Percentiles rank a stretch among this genome's conserved stretches.
phyloP scores from a whole-genome alignment of 805 yeast species.

The Candida anglica region DNA sequence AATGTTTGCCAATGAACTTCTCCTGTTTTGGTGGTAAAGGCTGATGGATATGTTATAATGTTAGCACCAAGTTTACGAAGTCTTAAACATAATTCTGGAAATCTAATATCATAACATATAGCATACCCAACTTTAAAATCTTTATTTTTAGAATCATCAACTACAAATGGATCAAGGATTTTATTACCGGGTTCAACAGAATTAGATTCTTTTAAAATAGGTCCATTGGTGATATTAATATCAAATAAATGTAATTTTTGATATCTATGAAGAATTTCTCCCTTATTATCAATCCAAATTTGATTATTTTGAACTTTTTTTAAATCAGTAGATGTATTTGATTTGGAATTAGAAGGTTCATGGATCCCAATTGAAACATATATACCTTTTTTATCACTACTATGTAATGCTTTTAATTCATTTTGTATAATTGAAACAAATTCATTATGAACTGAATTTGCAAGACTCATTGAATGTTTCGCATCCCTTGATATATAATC shows the following conservation, averaged over 20 bases:
- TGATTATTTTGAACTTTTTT: slow-evolving; percentile 62
- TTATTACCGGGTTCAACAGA: slow-evolving; percentile 76
- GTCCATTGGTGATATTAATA: slow-evolving; percentile 79
- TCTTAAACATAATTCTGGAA: slow-evolving; percentile 73
- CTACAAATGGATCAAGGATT: slow-evolving; percentile 54
- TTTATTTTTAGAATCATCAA: slow-evolving; percentile 16
- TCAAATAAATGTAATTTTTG: slow-evolving; percentile 89
- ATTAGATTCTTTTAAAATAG: slow-evolving; percentile 69
- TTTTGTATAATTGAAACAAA: slow-evolving; percentile 42
- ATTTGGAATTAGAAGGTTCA: slow-evolving; percentile 48
- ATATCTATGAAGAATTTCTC: slow-evolving; percentile 64
- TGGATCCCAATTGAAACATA: slow-evolving; percentile 86
- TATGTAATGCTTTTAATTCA: slow-evolving; percentile 37
- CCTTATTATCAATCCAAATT: slow-evolving; percentile 63
- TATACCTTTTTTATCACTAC: slow-evolving; percentile 20
- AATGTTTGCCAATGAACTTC: slow-evolving; percentile 83
- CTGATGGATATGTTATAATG: slow-evolving; percentile 79
- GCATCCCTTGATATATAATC: slow-evolving; percentile 80
- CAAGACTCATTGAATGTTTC: slow-evolving; percentile 59
- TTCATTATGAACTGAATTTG: slow-evolving; percentile 32
- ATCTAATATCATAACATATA: slow-evolving; percentile 84
- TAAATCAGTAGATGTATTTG: slow-evolving; percentile 8
- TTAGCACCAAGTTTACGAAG: slow-evolving; percentile 70
- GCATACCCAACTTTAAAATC: slow-evolving; percentile 56
- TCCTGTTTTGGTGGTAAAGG: slow-evolving; percentile 91